Evolutionary conservation across 495 filamentous ascomycete species (phyloP), one percentile per base, ranked within the genome.

Genomic region (Hypomontagnella submonticulosa): DNA sequence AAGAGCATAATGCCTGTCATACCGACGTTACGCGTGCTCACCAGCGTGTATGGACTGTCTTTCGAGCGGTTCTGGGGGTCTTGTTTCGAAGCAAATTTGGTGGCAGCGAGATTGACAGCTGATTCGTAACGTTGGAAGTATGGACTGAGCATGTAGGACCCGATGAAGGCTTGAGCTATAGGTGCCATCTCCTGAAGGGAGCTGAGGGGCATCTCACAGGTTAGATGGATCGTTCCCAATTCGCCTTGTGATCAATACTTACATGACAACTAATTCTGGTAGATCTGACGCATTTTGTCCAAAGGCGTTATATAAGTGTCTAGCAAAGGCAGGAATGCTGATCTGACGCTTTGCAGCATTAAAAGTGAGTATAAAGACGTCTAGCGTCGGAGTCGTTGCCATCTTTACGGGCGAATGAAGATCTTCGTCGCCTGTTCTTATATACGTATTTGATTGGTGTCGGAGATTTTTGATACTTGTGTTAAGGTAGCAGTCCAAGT

Each of bases 111-210:
- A 63, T 90, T 80, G 33, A 98, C 83, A 0, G 92, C 89, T 48
- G 86, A 79, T 9, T 79, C 76, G 71, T 95, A 87, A 1, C 82
- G 79, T 23, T 84, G 76, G 69, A 95, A 87, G 73, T 96, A 98
- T 0, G 89, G 87, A 9, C 77, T 77, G n/a, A 98, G 76, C 56
- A 87, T 88, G 13, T 89, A 87, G 43, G 91, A 89, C n/a, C 93
- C 93, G 7, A 98, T 86, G 71, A 99, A 95, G 12, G 92, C 83
- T 67, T 90, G 85, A 20, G 88, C 82, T 27, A 97, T 83, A 0
- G 96, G 95, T 4, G 93, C 91, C 59, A 97, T 83, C 76, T 99
- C 95, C 77, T 99, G 93, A 11, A 99, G 85, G 40, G 88, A 93
- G 69, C 81, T 83, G 61, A 38, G 43, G 8, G 42, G 13, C 19